These are phyloP conservation scores for Platanus orientalis DNA, from an alignment of 164 flowering plant genomes.

Conservation along the genomic window DNA sequence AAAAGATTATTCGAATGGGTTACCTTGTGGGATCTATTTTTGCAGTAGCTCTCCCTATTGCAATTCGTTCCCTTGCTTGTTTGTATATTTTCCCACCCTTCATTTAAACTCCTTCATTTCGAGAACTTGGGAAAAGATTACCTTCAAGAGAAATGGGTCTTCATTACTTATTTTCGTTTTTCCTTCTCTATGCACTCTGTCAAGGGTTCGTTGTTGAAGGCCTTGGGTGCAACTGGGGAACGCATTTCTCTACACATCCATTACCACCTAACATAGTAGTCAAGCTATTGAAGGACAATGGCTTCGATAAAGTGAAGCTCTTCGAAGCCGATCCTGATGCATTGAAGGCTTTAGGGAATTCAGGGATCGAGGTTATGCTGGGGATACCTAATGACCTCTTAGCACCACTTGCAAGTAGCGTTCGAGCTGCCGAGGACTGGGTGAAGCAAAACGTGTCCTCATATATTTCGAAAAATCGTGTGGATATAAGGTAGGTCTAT, in stretches of 20 bases:
- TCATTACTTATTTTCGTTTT: conserved; percentile 12
- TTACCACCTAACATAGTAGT: conserved; percentile 65
- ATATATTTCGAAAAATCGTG: conserved; percentile 59
- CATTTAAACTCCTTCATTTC: too few species aligned
- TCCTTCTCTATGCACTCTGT: conserved; percentile 15
- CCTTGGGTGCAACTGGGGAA: conserved; percentile 79
- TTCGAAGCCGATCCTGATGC: conserved; percentile 85
- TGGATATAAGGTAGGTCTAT: conserved; percentile 80
- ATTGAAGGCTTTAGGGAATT: conserved; percentile 58
- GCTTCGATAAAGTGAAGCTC: conserved; percentile 83
- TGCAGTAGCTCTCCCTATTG: too few species aligned
- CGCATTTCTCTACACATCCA: conserved; percentile 58
- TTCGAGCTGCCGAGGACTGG: conserved; percentile 59
- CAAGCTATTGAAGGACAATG: conserved; percentile 72
- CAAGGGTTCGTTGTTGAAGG: conserved; percentile 23
- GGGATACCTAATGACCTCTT: conserved; percentile 88
- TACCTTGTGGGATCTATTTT: too few species aligned
- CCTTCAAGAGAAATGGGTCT: conserved; percentile 25
- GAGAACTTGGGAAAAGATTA: too few species aligned
- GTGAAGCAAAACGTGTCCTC: conserved; percentile 69
- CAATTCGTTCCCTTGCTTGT: too few species aligned
- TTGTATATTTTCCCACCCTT: too few species aligned
- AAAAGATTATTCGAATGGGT: too few species aligned
- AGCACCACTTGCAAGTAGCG: conserved; percentile 56
- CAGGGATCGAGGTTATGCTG: conserved; percentile 83